Percentiles rank a stretch among this genome's conserved stretches.
phyloP scores from a whole-genome alignment of 1,284 basidiomycete genomes.

The Apiotrichum gracile region DNA sequence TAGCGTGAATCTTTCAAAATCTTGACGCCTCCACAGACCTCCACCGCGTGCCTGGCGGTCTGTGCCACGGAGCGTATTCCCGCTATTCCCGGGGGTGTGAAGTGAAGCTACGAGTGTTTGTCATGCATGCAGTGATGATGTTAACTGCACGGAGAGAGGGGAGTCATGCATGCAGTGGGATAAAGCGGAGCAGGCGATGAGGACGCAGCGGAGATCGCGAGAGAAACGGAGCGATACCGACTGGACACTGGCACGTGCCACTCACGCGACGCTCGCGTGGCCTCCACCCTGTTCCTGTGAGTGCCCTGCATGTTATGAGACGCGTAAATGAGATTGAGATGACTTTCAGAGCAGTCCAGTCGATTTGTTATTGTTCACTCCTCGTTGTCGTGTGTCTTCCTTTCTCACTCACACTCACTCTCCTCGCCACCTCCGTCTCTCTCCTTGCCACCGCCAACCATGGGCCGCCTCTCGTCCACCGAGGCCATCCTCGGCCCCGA shows the following conservation, averaged over 20 bases:
- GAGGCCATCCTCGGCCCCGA: conserved; percentile 66
- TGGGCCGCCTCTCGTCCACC: conserved; percentile 35
- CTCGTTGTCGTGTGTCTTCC: too few relatives aligned
- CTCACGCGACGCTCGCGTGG: background rate
- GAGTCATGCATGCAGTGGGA: background rate
- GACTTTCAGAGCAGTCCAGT: background rate
- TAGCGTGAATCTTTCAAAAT: conserved; percentile 8
- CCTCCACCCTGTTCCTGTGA: background rate
- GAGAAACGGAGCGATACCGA: background rate
- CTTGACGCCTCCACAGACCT: conserved; percentile 5
- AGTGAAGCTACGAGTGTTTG: background rate
- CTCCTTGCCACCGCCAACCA: conserved; percentile 5
- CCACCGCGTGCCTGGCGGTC: conserved; percentile 1
- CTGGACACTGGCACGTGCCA: background rate
- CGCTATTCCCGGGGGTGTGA: background rate
- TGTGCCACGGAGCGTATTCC: conserved; percentile 2
- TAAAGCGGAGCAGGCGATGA: too few relatives aligned
- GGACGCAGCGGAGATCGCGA: background rate
- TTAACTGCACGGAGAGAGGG: background rate
- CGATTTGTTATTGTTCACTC: background rate
- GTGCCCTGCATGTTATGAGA: too few relatives aligned
- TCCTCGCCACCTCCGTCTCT: background rate
- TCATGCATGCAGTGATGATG: background rate
- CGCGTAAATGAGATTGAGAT: too few relatives aligned
- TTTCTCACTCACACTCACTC: background rate